Base-by-base conservation (phyloP, 345 rosid genomes). In the Murraya koenigii region DNA sequence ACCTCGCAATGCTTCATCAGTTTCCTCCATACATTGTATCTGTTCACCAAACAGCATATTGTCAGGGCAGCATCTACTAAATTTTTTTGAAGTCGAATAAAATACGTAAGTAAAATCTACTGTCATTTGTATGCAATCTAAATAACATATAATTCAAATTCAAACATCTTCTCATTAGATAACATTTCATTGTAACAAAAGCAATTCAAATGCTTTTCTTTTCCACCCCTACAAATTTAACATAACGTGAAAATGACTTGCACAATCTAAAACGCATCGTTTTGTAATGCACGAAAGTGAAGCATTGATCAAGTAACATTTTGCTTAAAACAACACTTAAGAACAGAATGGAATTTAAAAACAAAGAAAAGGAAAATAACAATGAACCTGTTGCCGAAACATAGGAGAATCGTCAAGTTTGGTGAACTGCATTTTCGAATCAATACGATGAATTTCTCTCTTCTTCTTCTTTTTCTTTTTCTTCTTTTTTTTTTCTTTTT, bases 351-450 rank as follows among this genome's bases (percentile, higher is more conserved):
- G 56, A 52, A 52, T 52, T 52, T 15, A 19, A 52, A 4, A 52
- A 52, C 22, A 52, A 52, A 52, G 4, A 8, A 32, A 44, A 22
- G 19, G 22, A 49, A 36, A 5, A 15, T 74, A 36, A 26, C 7
- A 35, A 10, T 10, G 36, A 10, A 92, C 95, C 97, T 92, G 92
- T 77, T 90, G 97, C 44, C 97, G 89, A 71, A 92, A 87, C 97
- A 92, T 92, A 39, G 97, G 97, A 44, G 97, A 90, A 82, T 92
- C 97, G 72, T 92, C 97, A 66, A 92, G 97, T 82, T 86, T 89
- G 6, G 92, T 17, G 88, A 92, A 92, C 72, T 87, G 83, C 93
- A 92, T 90, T 47, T 54, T 68, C 25, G 49, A 17, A 25, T 76
- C 20, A 65, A 66, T 23, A 9, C 76, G 71, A 77, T 52, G 49